Base-by-base conservation (phyloP, 805 yeast genomes). In the Saturnispora kantuleensis region DNA sequence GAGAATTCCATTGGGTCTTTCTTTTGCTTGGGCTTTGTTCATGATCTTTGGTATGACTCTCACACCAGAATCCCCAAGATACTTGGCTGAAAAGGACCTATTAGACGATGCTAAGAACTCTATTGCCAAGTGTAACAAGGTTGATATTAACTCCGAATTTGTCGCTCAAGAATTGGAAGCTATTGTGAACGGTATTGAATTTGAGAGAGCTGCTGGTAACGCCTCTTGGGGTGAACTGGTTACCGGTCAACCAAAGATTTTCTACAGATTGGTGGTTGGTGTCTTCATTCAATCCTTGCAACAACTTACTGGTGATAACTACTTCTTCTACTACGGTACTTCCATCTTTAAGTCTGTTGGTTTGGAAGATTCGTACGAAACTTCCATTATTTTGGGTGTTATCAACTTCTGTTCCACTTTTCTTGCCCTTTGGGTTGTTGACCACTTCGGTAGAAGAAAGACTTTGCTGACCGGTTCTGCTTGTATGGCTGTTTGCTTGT, bases 51-150 rank as follows among this genome's bases (percentile, higher is more conserved):
- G 76, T 57, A 71, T 73, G 77, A 49, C 69, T 26, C 67, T 69
- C 51, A 77, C 79, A 73, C 86, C 87, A 31, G 88, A 81, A 64
- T 77, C 84, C 31, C 83, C 87, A 50, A 67, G 84, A 56, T 81
- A 59, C 65, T 70, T 81, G 63, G 68, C 76, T 49, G 77, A 72
- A 59, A 65, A 64, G 49, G 66, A 64, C 36, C 68, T 63, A 45
- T 50, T 68, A 31, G 80, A 75, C 31, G 76, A 74, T 46, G 86
- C 86, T 35, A 71, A 62, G 54, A 47, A 49, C 3, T 71, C 82
- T 10, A 60, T 81, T 51, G 79, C 81, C 26, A 71, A 58, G 53
- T 72, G 81, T 39, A 81, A 81, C 69, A 78, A 74, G 58, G 68
- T 72, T 34, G 52, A 70, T 5, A 52, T 63, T 11, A 82, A 80